phyloP scores from a whole-genome alignment of 2,329 filamentous ascomycete genomes.

The Colletotrichum sublineola region DNA sequence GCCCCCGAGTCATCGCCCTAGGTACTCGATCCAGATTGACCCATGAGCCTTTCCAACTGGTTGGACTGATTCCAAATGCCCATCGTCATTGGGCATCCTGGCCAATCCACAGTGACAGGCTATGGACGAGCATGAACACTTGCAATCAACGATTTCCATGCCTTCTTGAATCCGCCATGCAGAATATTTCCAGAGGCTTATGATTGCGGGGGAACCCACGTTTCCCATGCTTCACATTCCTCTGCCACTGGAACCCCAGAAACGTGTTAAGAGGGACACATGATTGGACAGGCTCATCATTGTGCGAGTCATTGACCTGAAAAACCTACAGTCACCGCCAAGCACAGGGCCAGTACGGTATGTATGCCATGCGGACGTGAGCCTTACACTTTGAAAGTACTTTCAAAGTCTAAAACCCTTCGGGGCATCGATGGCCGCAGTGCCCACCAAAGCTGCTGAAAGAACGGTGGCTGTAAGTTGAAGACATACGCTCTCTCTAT shows the following conservation, averaged over 20 bases:
- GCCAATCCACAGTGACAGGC: not conserved
- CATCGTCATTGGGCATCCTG: not conserved
- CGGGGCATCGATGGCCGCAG: no score
- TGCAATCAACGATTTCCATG: not conserved
- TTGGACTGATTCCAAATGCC: not conserved
- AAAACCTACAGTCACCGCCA: not conserved
- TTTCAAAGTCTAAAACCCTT: no score
- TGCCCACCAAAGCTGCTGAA: no score
- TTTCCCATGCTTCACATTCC: slow-evolving; percentile 5
- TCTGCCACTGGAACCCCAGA: slow-evolving; percentile 4
- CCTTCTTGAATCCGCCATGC: not conserved
- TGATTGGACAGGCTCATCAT: not conserved
- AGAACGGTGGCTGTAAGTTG: not conserved
- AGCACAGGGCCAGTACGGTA: not conserved
- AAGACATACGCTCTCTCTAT: not conserved
- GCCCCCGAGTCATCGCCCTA: no score
- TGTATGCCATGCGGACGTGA: not conserved
- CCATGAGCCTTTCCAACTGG: not conserved
- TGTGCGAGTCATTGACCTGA: slow-evolving; percentile 15
- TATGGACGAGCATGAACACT: slow-evolving; percentile 9
- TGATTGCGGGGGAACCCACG: slow-evolving; percentile 21
- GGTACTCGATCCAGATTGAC: no score
- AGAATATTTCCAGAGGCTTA: not conserved
- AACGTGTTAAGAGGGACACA: slow-evolving; percentile 2
- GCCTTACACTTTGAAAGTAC: not conserved